Evolutionary conservation across 148 eudicot species (phyloP).

Genomic region (Rhododendron molle): DNA sequence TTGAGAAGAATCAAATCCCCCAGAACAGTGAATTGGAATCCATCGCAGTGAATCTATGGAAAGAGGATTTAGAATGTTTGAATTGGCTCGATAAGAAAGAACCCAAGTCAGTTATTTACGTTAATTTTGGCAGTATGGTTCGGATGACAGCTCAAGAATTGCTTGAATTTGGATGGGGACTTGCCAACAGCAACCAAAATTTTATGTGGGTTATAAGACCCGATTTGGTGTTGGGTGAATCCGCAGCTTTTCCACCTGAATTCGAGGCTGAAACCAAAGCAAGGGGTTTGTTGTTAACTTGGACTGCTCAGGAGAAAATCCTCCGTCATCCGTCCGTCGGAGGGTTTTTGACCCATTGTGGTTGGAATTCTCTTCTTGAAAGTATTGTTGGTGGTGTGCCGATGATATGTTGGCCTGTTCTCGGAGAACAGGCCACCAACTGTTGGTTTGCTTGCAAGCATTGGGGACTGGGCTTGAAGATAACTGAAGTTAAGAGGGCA

Average conservation of each 20-base stretch:
- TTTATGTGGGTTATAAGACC: constrained; percentile 36
- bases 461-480: constrained; percentile 35
- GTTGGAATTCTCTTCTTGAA: constrained; percentile 40
- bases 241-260: constrained; percentile 23
- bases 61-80: constrained; percentile 23
- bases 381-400: constrained; percentile 24
- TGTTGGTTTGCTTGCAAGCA: constrained; percentile 23
- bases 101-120: constrained; percentile 28
- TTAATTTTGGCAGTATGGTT: constrained; percentile 30
- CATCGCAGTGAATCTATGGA: constrained; percentile 27
- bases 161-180: constrained; percentile 37
- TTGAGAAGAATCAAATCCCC: background rate
- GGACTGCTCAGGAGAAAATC: constrained; percentile 33
- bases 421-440: constrained; percentile 29
- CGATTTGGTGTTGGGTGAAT: constrained; percentile 24
- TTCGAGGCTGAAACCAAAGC: constrained; percentile 21
- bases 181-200: constrained; percentile 28
- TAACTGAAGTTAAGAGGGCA: constrained; percentile 2
- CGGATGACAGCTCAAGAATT: constrained; percentile 17
- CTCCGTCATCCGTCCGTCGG: constrained; percentile 26
- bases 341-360: constrained; percentile 41
- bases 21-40: background rate
- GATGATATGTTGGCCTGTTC: constrained; percentile 28
- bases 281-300: constrained; percentile 30
- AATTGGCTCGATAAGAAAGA: constrained; percentile 27